Evolutionary conservation across 1,284 basidiomycete species (phyloP).

Genomic region (Sutorius eximius): DNA sequence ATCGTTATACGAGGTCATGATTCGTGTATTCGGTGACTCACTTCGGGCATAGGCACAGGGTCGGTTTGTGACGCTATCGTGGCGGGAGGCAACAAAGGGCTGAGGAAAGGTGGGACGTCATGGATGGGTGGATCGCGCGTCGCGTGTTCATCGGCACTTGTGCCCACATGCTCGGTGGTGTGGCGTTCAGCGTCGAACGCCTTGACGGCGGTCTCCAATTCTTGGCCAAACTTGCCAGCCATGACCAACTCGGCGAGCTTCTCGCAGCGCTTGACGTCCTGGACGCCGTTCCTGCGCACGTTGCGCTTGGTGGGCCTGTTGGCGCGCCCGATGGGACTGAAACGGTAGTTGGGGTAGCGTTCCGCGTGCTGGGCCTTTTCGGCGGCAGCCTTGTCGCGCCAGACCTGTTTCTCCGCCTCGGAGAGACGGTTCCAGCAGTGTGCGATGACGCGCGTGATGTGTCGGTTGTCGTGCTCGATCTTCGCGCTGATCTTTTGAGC

Average conservation of each 20-base stretch:
- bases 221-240: conserved; percentile 52
- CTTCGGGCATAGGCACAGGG: conserved; percentile 1
- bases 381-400: conserved; percentile 51
- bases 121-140: not conserved
- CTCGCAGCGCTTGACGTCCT: conserved; percentile 50
- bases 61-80: not conserved
- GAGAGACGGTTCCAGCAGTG: conserved; percentile 53
- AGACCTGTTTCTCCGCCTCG: conserved; percentile 48
- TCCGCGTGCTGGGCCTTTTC: conserved; percentile 59
- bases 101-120: conserved; percentile 34
- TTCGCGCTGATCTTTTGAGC: conserved; percentile 41
- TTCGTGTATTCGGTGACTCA: conserved; percentile 11
- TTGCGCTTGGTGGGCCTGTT: conserved; percentile 48
- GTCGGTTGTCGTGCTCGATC: conserved; percentile 56
- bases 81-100: conserved; percentile 37
- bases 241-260: conserved; percentile 54
- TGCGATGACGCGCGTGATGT: conserved; percentile 57
- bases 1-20: conserved; percentile 1
- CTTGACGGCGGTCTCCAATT: conserved; percentile 48
- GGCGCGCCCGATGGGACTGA: conserved; percentile 46
- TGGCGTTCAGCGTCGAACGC: conserved; percentile 28
- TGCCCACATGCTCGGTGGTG: not conserved
- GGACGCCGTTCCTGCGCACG: conserved; percentile 49
- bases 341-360: conserved; percentile 58
- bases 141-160: not conserved